Evolutionary conservation across 2,329 filamentous ascomycete genomes (phyloP), one percentile per base, ranked within the genome.

Genomic region (Fusarium tricinctum): DNA sequence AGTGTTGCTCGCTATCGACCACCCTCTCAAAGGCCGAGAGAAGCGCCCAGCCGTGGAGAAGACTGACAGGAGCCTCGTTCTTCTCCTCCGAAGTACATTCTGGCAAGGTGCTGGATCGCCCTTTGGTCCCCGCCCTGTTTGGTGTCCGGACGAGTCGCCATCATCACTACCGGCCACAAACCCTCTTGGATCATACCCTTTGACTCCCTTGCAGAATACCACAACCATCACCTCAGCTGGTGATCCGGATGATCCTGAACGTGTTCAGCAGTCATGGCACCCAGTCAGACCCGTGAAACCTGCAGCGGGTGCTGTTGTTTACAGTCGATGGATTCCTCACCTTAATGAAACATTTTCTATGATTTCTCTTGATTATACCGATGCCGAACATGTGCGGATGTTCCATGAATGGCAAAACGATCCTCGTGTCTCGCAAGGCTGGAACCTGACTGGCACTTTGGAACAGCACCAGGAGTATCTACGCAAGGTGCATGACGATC

Each of bases 381-480:
- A 92, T 73, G 75, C 81, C 2, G 83, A 87, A 72, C 91, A 95
- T 78, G 79, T 94, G 50, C 80, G 82, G 17, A 82, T 93, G 7
- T 94, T 95, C 82, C 89, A 94, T 78, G 84, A 84, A 58, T 95
- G 92, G 92, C 92, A 94, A 79, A 95, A 95, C 74, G 92, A 94
- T 75, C 92, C 92, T 52, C 90, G 92, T 50, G 92, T 95, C 32
- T 91, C 91, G 6, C 87, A 90, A 74, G 91, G 91, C 6, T 94
- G 92, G 92, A 92, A 93, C 74, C 89, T 92, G 80, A 92, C 90
- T 2, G 92, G 92, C 32, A 91, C 91, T 2, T 79, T 92, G 47
- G 91, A 92, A 30, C 85, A 94, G 77, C 92, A 94, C 78, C 85
- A 88, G 63, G 85, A 89, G 72, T 94, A 95, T 77, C 83, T 94